Evolutionary conservation across 306 rosid genomes (phyloP), one percentile per base, ranked within the genome.

Genomic region (Elaeagnus macrophylla): DNA sequence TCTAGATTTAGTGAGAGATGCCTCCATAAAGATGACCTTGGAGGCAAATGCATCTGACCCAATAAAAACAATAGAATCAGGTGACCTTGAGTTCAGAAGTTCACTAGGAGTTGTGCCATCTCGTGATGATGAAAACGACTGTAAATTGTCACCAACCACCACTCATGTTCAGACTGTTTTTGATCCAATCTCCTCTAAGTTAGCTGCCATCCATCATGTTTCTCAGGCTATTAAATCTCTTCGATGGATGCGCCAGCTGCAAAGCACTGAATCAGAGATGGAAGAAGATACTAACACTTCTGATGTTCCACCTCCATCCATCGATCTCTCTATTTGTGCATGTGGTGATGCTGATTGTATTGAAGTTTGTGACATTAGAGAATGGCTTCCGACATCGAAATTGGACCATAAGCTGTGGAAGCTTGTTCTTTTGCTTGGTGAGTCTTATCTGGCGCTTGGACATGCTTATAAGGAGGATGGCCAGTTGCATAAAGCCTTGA

Each of bases 151-250:
- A 66, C 79, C 90, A 48, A 64, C 80, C 60, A 56, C 85, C 37
- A 12, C 75, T 53, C 85, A 81, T 55, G 74, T 81, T 69, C 94
- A 81, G 66, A 78, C 84, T n/a, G 82, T 83, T 59, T 78, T 94
- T 54, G 97, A 83, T 79, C 97, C 95, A 66, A 80, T 90, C 66
- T 90, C 95, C 53, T 79, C 95, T 9, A 90, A 83, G 76, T 74
- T 90, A 47, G 94, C 95, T 48, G 97, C 97, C 14, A 84, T 90
- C 56, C 97, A 90, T 77, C 97, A 90, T 72, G 91, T 90, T 73
- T 90, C 95, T 60, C 97, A 83, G 76, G 97, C 97, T 55, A 90
- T 90, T 54, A 90, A 90, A 75, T 90, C 97, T 71, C 81, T 90
- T 53, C 76, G 94, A 72, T 81, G 88, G 95, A 81, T 81, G 91